Evolutionary conservation across 2,329 filamentous ascomycete genomes (phyloP), one percentile per base, ranked within the genome.

Genomic region (Fusarium tuaranense): DNA sequence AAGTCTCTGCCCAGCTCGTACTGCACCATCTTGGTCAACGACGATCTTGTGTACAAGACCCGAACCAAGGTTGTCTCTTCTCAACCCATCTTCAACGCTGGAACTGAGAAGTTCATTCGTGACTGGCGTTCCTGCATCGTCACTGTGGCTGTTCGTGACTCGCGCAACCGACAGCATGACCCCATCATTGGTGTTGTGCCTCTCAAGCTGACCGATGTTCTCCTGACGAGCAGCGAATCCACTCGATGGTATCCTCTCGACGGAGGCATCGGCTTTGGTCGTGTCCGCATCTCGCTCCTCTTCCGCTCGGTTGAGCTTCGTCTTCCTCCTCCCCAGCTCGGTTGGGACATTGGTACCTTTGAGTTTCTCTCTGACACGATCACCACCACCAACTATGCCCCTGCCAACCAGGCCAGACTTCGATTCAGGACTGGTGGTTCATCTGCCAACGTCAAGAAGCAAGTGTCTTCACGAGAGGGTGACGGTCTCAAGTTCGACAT

Each of bases 221-320:
- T 99, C 25, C 92, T 96, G 78, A 97, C 93, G 0, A 93, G 92
- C 75, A 97, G 95, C 53, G 95, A 98, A 82, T 86, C 92, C 65
- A 97, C 95, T 4, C 88, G 95, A 69, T 98, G 95, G 95, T 98
- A 98, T 81, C 96, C 97, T n/a, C 88, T 99, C 0, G 95, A 98
- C 80, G 97, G 96, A 25, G 97, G 97, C 13, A 92, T 98, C 72
- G 94, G 97, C 1, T 98, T 97, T 74, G 97, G 97, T 44, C 93
- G 96, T 9, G 89, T 97, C 69, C 92, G 95, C 46, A 93, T 99
- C 75, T 97, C 95, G 1, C 84, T 98, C 4, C 88, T 98, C 4
- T 98, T 98, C 89, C 92, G 96, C 32, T 95, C 94, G 32, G 90
- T 98, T 51, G 95, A 98, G 82, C 93, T 96, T 63, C 91, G 91